Conservation (phyloP, 805 yeast genomes). For the Kockiozyma suomiensis region DNA sequence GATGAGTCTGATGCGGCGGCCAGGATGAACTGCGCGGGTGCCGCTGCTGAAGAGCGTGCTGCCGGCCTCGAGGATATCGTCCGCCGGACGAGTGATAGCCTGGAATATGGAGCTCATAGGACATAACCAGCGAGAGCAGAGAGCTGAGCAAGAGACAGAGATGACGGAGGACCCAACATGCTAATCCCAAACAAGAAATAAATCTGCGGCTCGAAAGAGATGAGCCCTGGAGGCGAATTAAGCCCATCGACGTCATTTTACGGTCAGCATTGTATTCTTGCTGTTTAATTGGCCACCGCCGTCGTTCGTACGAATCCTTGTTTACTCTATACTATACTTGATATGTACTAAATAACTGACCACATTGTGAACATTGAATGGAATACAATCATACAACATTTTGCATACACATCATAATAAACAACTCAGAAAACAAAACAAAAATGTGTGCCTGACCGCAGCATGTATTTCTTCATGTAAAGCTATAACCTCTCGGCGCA, state of each 20-base stretch:
- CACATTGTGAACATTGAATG: no score
- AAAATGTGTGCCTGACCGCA: no score
- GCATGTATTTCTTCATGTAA: no score
- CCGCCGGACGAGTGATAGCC: constrained; percentile 33
- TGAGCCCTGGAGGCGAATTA: constrained; percentile 3
- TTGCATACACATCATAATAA: no score
- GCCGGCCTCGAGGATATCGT: constrained; percentile 26
- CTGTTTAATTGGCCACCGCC: constrained; percentile 6
- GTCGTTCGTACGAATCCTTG: no score
- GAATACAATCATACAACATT: no score
- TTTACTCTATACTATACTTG: not conserved
- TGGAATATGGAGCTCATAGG: constrained; percentile 26
- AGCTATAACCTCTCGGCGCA: no score
- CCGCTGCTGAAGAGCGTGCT: constrained; percentile 4
- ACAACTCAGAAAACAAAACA: no score
- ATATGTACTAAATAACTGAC: no score
- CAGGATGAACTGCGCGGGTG: not conserved
- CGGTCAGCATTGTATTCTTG: not conserved
- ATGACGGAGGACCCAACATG: not conserved
- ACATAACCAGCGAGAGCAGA: not conserved
- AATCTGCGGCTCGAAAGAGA: not conserved
- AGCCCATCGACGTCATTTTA: constrained; percentile 2
- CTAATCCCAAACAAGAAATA: constrained; percentile 2
- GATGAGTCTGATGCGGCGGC: constrained; percentile 15
- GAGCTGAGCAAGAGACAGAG: not conserved